These are phyloP conservation scores for Sarocladium brachiariae DNA, from an alignment of 2,329 filamentous ascomycete genomes.

Conservation along the genomic window DNA sequence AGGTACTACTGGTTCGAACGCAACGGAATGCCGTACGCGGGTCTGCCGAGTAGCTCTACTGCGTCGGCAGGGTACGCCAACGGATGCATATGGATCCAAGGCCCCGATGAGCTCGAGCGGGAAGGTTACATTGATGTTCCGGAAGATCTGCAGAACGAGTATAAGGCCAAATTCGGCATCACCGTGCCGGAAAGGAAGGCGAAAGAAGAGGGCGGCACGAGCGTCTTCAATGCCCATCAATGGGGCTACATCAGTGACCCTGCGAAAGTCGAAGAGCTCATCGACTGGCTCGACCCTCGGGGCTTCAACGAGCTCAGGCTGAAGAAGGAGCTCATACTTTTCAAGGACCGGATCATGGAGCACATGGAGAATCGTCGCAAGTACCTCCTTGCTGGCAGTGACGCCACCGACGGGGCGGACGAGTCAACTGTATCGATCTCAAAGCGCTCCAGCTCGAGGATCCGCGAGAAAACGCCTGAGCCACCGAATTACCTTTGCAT, in stretches of 20 bases:
- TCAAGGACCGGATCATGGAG: slow-evolving; percentile 66
- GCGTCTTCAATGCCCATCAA: slow-evolving; percentile 67
- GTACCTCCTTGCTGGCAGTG: slow-evolving; percentile 50
- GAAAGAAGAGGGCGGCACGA: slow-evolving; percentile 76
- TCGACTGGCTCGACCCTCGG: slow-evolving; percentile 82
- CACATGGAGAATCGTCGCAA: slow-evolving; percentile 75
- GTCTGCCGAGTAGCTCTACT: slow-evolving; percentile 82
- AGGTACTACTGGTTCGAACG: slow-evolving; percentile 99
- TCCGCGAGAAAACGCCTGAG: slow-evolving; percentile 41
- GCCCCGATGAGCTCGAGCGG: slow-evolving; percentile 81
- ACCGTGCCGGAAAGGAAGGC: slow-evolving; percentile 81
- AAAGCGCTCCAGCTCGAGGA: slow-evolving; percentile 38
- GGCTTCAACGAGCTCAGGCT: slow-evolving; percentile 82
- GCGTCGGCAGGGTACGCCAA: slow-evolving; percentile 85
- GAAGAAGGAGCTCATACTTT: slow-evolving; percentile 75
- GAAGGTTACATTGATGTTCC: slow-evolving; percentile 78
- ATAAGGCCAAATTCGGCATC: slow-evolving; percentile 69
- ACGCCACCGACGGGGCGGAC: slow-evolving; percentile 12
- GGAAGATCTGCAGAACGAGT: slow-evolving; percentile 64
- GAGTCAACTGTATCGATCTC: slow-evolving; percentile 18
- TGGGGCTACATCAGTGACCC: slow-evolving; percentile 91
- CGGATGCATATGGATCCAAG: slow-evolving; percentile 92
- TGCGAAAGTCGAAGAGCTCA: slow-evolving; percentile 67
- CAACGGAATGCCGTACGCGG: slow-evolving; percentile 94
- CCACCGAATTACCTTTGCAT: slow-evolving; percentile 41